Conservation (phyloP, 768 basidiomycete species). For the Suillus brevipes region DNA sequence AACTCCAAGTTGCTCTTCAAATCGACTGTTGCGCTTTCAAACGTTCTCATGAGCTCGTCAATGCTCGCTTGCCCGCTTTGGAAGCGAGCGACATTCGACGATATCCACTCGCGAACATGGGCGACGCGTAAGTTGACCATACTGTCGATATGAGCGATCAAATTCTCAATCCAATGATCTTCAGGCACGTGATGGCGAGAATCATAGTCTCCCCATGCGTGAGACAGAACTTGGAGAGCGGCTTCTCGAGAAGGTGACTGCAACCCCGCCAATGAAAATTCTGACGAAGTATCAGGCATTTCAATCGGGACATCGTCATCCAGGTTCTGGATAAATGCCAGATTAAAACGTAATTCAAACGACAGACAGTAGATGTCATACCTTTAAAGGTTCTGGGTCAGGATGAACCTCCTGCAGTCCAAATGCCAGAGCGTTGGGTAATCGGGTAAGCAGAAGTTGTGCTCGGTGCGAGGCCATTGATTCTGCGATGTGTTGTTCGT, state of each 20-base stretch:
- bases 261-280: conserved; percentile 32
- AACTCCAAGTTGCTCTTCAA: conserved; percentile 47
- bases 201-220: conserved; percentile 33
- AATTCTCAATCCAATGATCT: conserved; percentile 39
- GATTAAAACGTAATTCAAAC: neutral
- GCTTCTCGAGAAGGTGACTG: neutral
- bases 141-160: conserved; percentile 39
- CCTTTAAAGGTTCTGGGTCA: conserved; percentile 51
- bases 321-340: conserved; percentile 42
- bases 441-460: conserved; percentile 40
- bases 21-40: conserved; percentile 45
- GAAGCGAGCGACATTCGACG: conserved; percentile 50
- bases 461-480: conserved; percentile 50
- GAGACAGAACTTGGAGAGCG: conserved; percentile 14
- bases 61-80: conserved; percentile 43
- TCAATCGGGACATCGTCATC: conserved; percentile 48
- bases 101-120: conserved; percentile 54
- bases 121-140: conserved; percentile 45
- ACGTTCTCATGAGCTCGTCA: conserved; percentile 43
- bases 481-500: conserved; percentile 33
- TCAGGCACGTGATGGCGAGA: conserved; percentile 40
- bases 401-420: conserved; percentile 49
- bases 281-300: conserved; percentile 35
- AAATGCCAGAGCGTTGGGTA: conserved; percentile 48
- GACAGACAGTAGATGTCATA: conserved; percentile 15